Percentiles rank a stretch among this genome's conserved stretches.
Evolutionary conservation across 345 rosid genomes (phyloP).

Genomic region (Populus deltoides): DNA sequence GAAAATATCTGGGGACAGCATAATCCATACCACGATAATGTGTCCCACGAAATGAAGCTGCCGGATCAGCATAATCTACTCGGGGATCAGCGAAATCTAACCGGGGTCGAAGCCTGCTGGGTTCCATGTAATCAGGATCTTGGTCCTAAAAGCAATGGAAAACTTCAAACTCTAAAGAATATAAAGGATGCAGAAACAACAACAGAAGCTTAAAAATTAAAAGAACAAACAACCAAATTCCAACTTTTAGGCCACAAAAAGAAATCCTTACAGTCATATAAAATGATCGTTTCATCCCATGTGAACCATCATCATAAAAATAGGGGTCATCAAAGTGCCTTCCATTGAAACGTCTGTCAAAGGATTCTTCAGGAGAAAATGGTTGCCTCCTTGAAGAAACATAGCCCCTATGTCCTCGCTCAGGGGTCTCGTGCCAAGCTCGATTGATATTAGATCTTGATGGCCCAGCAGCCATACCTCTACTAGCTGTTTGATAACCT

Average conservation of each 20-base stretch:
- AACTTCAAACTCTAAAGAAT: neutral
- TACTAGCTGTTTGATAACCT: conserved; percentile 33
- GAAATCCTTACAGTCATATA: conserved; percentile 33
- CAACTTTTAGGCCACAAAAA: neutral
- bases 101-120: conserved; percentile 41
- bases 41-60: conserved; percentile 34
- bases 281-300: conserved; percentile 51
- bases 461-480: conserved; percentile 31
- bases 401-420: conserved; percentile 33
- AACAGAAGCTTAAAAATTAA: neutral
- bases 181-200: neutral
- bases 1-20: neutral
- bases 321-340: conserved; percentile 46
- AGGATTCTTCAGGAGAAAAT: conserved; percentile 43
- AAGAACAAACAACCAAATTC: neutral
- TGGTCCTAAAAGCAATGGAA: conserved; percentile 38
- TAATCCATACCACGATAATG: conserved; percentile 40
- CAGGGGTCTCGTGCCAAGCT: conserved; percentile 40
- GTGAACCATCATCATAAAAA: conserved; percentile 36
- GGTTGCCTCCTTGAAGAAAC: conserved; percentile 38
- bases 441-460: conserved; percentile 41
- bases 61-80: conserved; percentile 41
- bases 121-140: conserved; percentile 47
- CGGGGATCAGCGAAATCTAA: conserved; percentile 46
- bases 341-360: conserved; percentile 36